Conservation (phyloP, 495 filamentous ascomycete species). For the Aspergillus coremiiformis region DNA sequence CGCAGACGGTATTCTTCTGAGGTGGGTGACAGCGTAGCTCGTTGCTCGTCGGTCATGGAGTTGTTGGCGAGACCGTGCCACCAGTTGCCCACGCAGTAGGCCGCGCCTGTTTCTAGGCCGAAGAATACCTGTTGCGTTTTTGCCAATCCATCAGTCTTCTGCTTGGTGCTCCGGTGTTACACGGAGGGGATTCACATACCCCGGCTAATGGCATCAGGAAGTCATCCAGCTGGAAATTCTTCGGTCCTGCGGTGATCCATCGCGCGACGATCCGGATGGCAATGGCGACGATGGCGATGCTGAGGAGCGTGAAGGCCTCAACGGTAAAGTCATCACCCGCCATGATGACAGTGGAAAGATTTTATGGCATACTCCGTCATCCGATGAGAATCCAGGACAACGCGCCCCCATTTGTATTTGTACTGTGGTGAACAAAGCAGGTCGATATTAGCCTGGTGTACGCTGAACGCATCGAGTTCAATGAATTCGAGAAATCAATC, state of each 20-base stretch:
- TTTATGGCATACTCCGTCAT: neutral
- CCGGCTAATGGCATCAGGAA: slow-evolving; percentile 52
- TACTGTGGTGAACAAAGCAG: too few relatives aligned
- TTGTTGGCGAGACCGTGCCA: slow-evolving; percentile 49
- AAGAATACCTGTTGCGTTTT: slow-evolving; percentile 18
- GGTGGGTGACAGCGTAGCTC: slow-evolving; percentile 32
- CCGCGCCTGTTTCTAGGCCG: slow-evolving; percentile 37
- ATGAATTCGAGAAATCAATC: too few relatives aligned
- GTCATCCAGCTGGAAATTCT: slow-evolving; percentile 48
- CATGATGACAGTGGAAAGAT: slow-evolving; percentile 1
- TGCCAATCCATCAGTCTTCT: too few relatives aligned
- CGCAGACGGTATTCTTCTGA: slow-evolving; percentile 42
- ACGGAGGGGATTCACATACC: slow-evolving; percentile 21
- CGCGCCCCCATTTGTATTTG: too few relatives aligned
- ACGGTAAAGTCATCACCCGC: slow-evolving; percentile 31
- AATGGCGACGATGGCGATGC: slow-evolving; percentile 43
- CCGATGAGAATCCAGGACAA: too few relatives aligned
- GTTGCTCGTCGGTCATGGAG: slow-evolving; percentile 44
- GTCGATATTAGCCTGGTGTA: too few relatives aligned
- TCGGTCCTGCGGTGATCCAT: slow-evolving; percentile 44
- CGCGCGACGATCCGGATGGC: slow-evolving; percentile 41
- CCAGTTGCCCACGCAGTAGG: slow-evolving; percentile 40
- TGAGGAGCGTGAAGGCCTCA: slow-evolving; percentile 49
- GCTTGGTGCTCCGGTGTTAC: too few relatives aligned
- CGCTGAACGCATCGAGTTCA: neutral